Evolutionary conservation across 2,329 filamentous ascomycete genomes (phyloP).

Genomic region (Fusarium haematococcum): DNA sequence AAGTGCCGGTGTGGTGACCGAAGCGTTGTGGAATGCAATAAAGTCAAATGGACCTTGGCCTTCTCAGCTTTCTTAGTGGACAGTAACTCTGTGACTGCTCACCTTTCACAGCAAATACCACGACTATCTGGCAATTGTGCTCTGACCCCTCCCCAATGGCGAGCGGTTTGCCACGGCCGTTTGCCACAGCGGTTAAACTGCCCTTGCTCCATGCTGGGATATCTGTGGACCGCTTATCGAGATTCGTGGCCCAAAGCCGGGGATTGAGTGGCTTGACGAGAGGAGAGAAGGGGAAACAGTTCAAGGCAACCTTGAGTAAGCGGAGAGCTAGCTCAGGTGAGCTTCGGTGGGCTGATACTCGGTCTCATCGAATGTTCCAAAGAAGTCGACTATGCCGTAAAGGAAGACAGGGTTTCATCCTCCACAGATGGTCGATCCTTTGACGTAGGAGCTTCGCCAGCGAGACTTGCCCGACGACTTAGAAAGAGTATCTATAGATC

Average conservation of each 20-base stretch:
- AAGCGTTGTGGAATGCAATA: constrained; percentile 15
- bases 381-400: constrained; percentile 14
- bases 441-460: not conserved
- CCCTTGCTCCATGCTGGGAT: constrained; percentile 17
- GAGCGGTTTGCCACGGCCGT: constrained; percentile 17
- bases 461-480: constrained; percentile 16
- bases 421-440: constrained; percentile 2
- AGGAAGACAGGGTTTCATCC: constrained; percentile 3
- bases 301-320: not conserved
- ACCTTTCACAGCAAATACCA: constrained; percentile 1
- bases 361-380: constrained; percentile 34
- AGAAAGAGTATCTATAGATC: not conserved
- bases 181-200: constrained; percentile 27
- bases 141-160: constrained; percentile 7
- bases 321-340: constrained; percentile 24
- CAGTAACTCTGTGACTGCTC: constrained; percentile 15
- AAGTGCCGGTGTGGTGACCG: constrained; percentile 29
- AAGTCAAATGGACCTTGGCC: not conserved
- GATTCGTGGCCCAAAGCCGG: constrained; percentile 20
- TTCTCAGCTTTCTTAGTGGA: not conserved
- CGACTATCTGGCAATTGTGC: constrained; percentile 16
- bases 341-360: constrained; percentile 24
- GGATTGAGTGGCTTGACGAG: constrained; percentile 9
- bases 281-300: not conserved
- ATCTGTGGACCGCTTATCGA: constrained; percentile 31